These are phyloP conservation scores for Penicillium antarcticum DNA, from an alignment of 495 filamentous ascomycete species.

Conservation along the genomic window DNA sequence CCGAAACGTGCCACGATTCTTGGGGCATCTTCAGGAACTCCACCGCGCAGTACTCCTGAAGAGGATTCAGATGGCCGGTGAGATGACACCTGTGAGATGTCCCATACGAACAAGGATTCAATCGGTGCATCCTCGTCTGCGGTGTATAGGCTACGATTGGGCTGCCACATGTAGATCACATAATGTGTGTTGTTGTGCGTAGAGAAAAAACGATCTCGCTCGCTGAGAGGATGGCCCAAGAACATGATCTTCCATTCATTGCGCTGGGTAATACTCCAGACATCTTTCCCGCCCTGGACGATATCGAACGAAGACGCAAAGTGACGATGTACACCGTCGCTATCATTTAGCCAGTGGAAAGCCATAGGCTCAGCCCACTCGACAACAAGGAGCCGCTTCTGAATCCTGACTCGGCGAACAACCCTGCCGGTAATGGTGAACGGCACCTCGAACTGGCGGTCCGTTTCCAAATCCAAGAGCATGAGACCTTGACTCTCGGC, in stretches of 20 bases:
- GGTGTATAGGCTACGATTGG: slow-evolving; percentile 55
- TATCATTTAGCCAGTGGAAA: slow-evolving; percentile 57
- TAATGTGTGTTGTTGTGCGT: slow-evolving; percentile 61
- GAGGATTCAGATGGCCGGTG: slow-evolving; percentile 57
- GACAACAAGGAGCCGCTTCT: slow-evolving; percentile 53
- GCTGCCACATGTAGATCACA: slow-evolving; percentile 65
- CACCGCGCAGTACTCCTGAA: slow-evolving; percentile 31
- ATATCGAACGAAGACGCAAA: slow-evolving; percentile 64
- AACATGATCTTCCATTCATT: slow-evolving; percentile 70
- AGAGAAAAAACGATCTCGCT: slow-evolving; percentile 62
- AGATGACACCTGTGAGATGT: slow-evolving; percentile 54
- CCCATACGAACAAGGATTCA: slow-evolving; percentile 65
- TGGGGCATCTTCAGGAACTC: slow-evolving; percentile 40
- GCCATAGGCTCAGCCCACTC: slow-evolving; percentile 63
- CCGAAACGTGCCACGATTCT: slow-evolving; percentile 54
- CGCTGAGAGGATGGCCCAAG: slow-evolving; percentile 57
- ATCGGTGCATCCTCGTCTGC: slow-evolving; percentile 56
- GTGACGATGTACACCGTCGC: slow-evolving; percentile 57
- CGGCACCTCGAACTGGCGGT: slow-evolving; percentile 45
- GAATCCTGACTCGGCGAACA: slow-evolving; percentile 56
- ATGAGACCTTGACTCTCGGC: slow-evolving; percentile 40
- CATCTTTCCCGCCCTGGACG: slow-evolving; percentile 8
- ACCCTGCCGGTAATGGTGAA: slow-evolving; percentile 53
- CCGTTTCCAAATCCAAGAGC: slow-evolving; percentile 51
- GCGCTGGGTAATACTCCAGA: slow-evolving; percentile 52